Base-by-base conservation (phyloP, 805 yeast genomes). In the Cyberlindnera xishuangbannaensis region DNA sequence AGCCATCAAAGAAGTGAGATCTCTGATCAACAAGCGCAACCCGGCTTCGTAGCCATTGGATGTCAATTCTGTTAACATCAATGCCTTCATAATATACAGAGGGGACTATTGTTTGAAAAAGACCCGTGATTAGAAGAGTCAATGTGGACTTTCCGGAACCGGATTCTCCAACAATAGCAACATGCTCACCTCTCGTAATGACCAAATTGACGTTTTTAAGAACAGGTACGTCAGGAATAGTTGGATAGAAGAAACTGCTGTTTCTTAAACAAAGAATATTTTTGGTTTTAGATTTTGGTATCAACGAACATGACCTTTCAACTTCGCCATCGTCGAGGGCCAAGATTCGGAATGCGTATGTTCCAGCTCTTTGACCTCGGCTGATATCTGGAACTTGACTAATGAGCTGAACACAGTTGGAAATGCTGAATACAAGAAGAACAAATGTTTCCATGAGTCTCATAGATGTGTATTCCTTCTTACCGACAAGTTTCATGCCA, bases 91-190 rank as follows among this genome's bases (percentile, higher is more conserved):
- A 40, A 8, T 51, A 47, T 2, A 81, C 58, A 0, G 58, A 33
- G 0, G 73, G 69, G 0, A 57, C 43, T 3, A 57, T 44, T 3
- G 66, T 59, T 2, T 53, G 53, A 39, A 75, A 75, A 1, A 88
- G 55, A 31, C 80, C 62, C 2, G 77, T 56, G 0, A 88, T 42
- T 10, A 88, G 45, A 1, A 68, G 62, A 0, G 76, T 58, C 2
- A 90, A 41, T 0, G 97, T 86, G 0, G 96, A 82, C 56, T 92
- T 92, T 0, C 99, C 99, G 11, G 81, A 71, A 0, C 99, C 99
- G 2, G 97, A 84, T 22, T 72, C 76, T 1, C 98, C 99, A 4
- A 79, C 73, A 2, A 92, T 56, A 1, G 84, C 92, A 15, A 82
- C 62, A 0, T 72, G 62, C 36, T 75, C 73, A 14, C 73, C 71